Base-by-base conservation (phyloP, 2,329 filamentous ascomycete species). In the Pseudopyricularia javanii region DNA sequence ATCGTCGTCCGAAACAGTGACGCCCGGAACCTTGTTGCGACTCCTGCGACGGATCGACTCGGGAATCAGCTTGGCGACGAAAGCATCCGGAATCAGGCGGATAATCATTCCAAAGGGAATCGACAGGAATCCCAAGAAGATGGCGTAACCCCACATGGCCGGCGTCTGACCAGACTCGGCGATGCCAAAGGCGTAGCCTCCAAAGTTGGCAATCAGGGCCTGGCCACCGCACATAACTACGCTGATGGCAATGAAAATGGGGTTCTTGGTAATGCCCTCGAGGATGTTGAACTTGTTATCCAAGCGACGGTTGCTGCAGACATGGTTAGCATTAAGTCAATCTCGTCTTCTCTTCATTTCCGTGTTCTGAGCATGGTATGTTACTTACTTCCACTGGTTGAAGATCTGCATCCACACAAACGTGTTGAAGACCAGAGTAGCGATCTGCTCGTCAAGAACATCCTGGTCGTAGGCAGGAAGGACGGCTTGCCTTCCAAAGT, bases 231-330 rank as follows among this genome's bases (percentile, higher is more conserved):
- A 75, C 84, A 95, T 94, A 67, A 93, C 75, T 53, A 77, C 62
- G 67, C 90, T 87, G 68, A 95, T 94, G 26, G 73, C 73, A 30
- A 91, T 76, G 71, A 95, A 95, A 74, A 91, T 93, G 63, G 76
- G 82, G 65, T 95, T 95, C 59, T 76, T 78, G 20, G 78, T 76
- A 54, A 95, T 80, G 53, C 86, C 86, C 66, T 94, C 88, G 54
- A 95, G 88, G 54, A 95, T 85, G 66, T 95, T 95, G 71, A 93
- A 83, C 54, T 80, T 81, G 68, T 94, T 95, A 67, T 95, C 90
- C 15, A 95, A 78, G 14, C 87, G 84, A 53, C 86, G 84, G 70
- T 89, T 91, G 72, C 73, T 77, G n/a, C n/a, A n/a, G n/a, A 20
- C n/a, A 4, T 14, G 26, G 47, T 49, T 11, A 49, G 47, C 14